phyloP scores from a whole-genome alignment of 1,284 basidiomycete species.

The Heliocybe sulcata region DNA sequence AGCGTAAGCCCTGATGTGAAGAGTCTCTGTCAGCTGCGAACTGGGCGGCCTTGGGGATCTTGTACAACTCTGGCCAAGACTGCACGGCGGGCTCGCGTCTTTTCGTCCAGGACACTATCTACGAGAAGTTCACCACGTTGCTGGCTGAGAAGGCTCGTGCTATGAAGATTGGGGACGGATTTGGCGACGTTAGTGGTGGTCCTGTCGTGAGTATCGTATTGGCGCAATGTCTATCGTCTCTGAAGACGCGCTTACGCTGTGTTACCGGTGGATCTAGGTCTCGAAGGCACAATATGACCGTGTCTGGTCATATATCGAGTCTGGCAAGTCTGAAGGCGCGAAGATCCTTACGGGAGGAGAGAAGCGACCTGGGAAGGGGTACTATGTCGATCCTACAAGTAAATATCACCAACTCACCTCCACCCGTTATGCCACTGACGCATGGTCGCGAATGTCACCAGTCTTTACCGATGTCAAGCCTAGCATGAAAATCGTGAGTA shows the following conservation, averaged over 20 bases:
- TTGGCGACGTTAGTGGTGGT: conserved; percentile 69
- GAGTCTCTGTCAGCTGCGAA: conserved; percentile 51
- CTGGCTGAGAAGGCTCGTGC: conserved; percentile 65
- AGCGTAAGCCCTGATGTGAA: neutral
- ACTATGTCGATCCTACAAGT: conserved; percentile 75
- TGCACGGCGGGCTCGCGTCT: conserved; percentile 85
- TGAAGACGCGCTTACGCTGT: conserved; percentile 7
- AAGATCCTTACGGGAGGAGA: conserved; percentile 74
- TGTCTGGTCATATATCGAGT: conserved; percentile 85
- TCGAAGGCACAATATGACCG: conserved; percentile 85
- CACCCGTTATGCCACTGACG: neutral
- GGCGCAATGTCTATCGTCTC: neutral
- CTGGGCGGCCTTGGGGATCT: conserved; percentile 79
- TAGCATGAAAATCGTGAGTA: conserved; percentile 72
- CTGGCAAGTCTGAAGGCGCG: conserved; percentile 82
- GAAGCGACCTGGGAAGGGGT: conserved; percentile 63
- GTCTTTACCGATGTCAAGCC: conserved; percentile 69
- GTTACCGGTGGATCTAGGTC: conserved; percentile 38
- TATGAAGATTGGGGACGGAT: conserved; percentile 73
- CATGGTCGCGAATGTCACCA: conserved; percentile 22
- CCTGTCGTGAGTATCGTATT: conserved; percentile 57
- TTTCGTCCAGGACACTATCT: conserved; percentile 80
- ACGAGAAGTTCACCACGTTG: conserved; percentile 73
- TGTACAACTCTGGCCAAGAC: conserved; percentile 82
- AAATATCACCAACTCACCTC: conserved; percentile 16